A percentile compares a stretch with the other conserved stretches of the same genome.
Conservation (phyloP, 306 rosid genomes). For the Trifolium fragiferum region DNA sequence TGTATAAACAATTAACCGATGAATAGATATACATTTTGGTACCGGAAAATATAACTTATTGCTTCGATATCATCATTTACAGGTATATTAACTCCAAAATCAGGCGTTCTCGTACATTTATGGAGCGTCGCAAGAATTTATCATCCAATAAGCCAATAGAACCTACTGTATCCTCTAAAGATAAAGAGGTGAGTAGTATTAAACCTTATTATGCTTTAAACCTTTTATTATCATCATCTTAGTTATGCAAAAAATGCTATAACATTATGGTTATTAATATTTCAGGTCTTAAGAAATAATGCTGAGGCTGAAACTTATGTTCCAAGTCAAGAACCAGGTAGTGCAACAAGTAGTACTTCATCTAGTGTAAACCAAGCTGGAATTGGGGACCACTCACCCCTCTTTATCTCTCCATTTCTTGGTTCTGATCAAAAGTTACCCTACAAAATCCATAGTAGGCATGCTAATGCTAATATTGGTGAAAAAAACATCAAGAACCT, state of each 20-base stretch:
- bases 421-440: slow-evolving; percentile 42
- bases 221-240: slow-evolving; percentile 8
- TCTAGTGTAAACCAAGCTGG: slow-evolving; percentile 53
- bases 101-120: slow-evolving; percentile 57
- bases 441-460: slow-evolving; percentile 35
- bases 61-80: slow-evolving; percentile 19
- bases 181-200: slow-evolving; percentile 53
- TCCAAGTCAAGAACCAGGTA: slow-evolving; percentile 53
- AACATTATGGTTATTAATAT: slow-evolving; percentile 32
- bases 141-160: slow-evolving; percentile 47
- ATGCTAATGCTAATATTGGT: slow-evolving; percentile 39
- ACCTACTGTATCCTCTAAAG: slow-evolving; percentile 48
- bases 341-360: slow-evolving; percentile 51
- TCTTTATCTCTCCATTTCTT: slow-evolving; percentile 46
- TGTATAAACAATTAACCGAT: no score
- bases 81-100: slow-evolving; percentile 67
- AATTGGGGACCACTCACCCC: slow-evolving; percentile 52
- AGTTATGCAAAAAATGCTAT: slow-evolving; percentile 12
- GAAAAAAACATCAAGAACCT: slow-evolving; percentile 46
- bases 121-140: slow-evolving; percentile 51
- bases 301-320: slow-evolving; percentile 38
- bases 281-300: slow-evolving; percentile 51
- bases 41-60: background rate
- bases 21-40: no score
- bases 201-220: slow-evolving; percentile 21